These are phyloP conservation scores for Penicillium nordicum DNA, from an alignment of 2,329 filamentous ascomycete genomes.

Conservation along the genomic window DNA sequence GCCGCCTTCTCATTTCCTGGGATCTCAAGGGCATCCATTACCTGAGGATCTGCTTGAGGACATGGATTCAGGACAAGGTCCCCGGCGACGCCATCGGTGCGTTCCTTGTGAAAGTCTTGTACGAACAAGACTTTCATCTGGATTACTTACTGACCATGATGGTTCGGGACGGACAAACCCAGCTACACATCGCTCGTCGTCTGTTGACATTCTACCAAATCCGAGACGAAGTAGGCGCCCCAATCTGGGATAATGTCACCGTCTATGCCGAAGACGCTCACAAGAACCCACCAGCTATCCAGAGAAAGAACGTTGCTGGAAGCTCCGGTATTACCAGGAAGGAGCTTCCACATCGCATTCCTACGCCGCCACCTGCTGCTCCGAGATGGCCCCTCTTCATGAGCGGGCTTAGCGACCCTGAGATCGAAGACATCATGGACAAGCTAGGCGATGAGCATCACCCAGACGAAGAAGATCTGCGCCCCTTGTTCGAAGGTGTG, in stretches of 20 bases:
- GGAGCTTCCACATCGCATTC: not conserved
- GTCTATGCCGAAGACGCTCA: not conserved
- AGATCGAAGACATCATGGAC: not conserved
- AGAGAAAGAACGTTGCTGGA: not conserved
- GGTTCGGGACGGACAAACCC: not conserved
- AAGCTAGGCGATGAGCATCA: not conserved
- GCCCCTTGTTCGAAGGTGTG: not conserved
- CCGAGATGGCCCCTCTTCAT: conserved; percentile 2
- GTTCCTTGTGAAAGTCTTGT: conserved; percentile 1
- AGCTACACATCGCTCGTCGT: not conserved
- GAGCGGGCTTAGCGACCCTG: not conserved
- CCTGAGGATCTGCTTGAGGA: not conserved
- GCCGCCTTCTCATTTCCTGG: conserved; percentile 1
- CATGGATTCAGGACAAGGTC: not conserved
- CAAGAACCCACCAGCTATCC: not conserved
- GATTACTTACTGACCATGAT: not conserved
- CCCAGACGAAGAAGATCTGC: not conserved
- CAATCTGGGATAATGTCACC: not conserved
- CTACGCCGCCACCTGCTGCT: not conserved
- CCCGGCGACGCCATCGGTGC: conserved; percentile 4
- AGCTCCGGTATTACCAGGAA: not conserved
- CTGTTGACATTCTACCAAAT: conserved; percentile 1
- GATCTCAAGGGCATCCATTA: conserved; percentile 1
- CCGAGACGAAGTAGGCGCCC: not conserved
- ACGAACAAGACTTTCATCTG: conserved; percentile 3